Evolutionary conservation across 2,329 filamentous ascomycete species (phyloP), one percentile per base, ranked within the genome.

Genomic region (Zymoseptoria pseudotritici): DNA sequence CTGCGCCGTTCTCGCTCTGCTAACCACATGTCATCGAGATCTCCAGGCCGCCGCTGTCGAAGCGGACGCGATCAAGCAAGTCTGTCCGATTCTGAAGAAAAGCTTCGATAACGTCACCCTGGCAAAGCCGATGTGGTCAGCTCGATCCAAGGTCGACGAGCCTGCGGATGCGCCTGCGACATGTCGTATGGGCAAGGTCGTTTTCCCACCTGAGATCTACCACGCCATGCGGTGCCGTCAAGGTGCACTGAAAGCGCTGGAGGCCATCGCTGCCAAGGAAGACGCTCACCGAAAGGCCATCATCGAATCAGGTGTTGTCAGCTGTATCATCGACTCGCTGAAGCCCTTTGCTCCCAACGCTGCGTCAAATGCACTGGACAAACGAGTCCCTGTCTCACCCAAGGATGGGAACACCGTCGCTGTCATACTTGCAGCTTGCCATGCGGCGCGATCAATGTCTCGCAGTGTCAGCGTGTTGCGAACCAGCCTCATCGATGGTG

Each of bases 401-500:
- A 77, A 83, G 11, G 89, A 88, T 66, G 91, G 90, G 2, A 97
- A 97, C 68, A 87, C 91, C 1, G 80, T 85, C 7, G 78, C 84
- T 3, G 92, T 96, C 21, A 80, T 97, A 21, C 82, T 95, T 58
- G 91, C 92, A 20, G 93, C 91, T 1, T 97, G 92, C 71, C 87
- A 90, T 69, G 86, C 89, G 24, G 83, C 91, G 26, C 83, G 90
- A 63, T 89, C 91, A 72, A 79, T 97, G 54, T 90, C 91, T 2
- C 85, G 94, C 50, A 96, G 91, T 1, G 87, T 96, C 21, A 89
- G 85, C 71, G 86, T 93, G 51, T 77, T 97, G 19, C 81, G 94
- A 55, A 97, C 94, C 2, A 89, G 88, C 55, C 78, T 99, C 53
- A 90, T 96, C 60, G 94, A 99, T 74, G 86, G 90, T 61, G 88